A percentile compares a stretch with the other conserved stretches of the same genome.
Evolutionary conservation across 2,329 filamentous ascomycete species (phyloP).

Genomic region (Didymellaceae sp.): DNA sequence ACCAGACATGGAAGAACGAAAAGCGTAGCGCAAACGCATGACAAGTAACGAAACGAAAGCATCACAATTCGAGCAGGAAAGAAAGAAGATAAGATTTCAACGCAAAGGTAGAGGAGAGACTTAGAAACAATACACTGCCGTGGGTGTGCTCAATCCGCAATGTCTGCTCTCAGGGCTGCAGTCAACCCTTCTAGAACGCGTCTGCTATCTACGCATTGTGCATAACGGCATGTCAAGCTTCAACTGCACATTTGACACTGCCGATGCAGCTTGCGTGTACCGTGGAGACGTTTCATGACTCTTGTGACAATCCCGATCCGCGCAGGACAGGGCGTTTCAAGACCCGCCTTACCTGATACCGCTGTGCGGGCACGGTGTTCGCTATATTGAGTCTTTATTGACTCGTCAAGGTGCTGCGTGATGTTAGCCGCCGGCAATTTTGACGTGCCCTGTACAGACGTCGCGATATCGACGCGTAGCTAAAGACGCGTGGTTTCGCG

Average conservation of each 20-base stretch:
- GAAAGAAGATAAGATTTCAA: background rate
- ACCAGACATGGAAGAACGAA: background rate
- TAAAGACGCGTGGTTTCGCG: conserved; percentile 1
- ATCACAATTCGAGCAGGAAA: conserved; percentile 3
- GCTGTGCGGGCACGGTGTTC: background rate
- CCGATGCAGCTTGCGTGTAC: conserved; percentile 17
- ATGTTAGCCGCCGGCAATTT: no score
- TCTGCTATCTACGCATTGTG: conserved; percentile 6
- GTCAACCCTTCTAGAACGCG: conserved; percentile 11
- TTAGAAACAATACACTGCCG: background rate
- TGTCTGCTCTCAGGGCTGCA: conserved; percentile 5
- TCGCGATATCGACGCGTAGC: background rate
- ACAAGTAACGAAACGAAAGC: conserved; percentile 10
- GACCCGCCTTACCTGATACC: background rate
- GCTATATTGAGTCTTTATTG: background rate
- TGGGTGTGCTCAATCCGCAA: background rate
- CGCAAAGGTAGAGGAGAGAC: background rate
- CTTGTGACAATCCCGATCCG: conserved; percentile 12
- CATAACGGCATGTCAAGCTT: conserved; percentile 2
- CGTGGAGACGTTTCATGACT: conserved; percentile 17
- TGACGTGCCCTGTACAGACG: background rate
- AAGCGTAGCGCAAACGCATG: conserved; percentile 6
- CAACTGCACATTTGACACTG: background rate
- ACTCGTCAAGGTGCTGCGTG: no score
- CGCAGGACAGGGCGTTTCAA: conserved; percentile 9